A percentile compares a stretch with the other conserved stretches of the same genome.
Evolutionary conservation across 495 filamentous ascomycete genomes (phyloP).

Genomic region (Sordaria brevicollis): DNA sequence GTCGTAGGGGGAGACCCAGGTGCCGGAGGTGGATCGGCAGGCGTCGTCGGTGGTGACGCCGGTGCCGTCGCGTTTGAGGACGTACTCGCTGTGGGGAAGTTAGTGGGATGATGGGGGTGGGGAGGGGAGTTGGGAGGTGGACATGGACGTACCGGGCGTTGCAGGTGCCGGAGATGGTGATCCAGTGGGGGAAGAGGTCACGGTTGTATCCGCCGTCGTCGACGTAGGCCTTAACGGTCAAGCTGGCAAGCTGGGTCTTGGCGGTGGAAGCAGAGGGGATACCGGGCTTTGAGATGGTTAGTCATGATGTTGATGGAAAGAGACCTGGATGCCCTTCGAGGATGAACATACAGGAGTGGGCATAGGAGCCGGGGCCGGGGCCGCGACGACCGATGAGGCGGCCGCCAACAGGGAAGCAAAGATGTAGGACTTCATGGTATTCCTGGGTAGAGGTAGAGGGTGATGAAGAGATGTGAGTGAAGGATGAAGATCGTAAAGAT

Average conservation of each 20-base stretch:
- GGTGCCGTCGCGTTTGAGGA: constrained; percentile 59
- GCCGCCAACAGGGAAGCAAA: constrained; percentile 11
- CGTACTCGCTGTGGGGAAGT: constrained; percentile 41
- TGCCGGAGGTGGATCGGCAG: constrained; percentile 49
- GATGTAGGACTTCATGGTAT: constrained; percentile 16
- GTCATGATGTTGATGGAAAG: not conserved
- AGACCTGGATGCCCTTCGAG: not conserved
- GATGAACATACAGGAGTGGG: constrained; percentile 22
- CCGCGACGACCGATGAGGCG: constrained; percentile 10
- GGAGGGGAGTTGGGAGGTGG: not conserved
- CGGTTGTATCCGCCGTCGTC: constrained; percentile 48
- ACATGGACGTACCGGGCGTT: constrained; percentile 30
- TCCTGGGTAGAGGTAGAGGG: not conserved
- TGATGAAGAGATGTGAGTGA: not conserved
- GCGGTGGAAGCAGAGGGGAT: constrained; percentile 48
- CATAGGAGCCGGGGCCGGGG: constrained; percentile 19
- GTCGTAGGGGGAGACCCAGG: constrained; percentile 59
- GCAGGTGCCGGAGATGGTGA: constrained; percentile 49
- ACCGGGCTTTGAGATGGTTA: constrained; percentile 36
- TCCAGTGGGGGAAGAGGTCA: constrained; percentile 59
- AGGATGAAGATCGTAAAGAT: not conserved
- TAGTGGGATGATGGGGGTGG: not conserved
- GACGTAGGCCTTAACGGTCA: constrained; percentile 44
- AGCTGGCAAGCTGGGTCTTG: constrained; percentile 37
- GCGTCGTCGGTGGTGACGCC: constrained; percentile 36